phyloP scores from a whole-genome alignment of 345 rosid genomes.

The Populus alba region DNA sequence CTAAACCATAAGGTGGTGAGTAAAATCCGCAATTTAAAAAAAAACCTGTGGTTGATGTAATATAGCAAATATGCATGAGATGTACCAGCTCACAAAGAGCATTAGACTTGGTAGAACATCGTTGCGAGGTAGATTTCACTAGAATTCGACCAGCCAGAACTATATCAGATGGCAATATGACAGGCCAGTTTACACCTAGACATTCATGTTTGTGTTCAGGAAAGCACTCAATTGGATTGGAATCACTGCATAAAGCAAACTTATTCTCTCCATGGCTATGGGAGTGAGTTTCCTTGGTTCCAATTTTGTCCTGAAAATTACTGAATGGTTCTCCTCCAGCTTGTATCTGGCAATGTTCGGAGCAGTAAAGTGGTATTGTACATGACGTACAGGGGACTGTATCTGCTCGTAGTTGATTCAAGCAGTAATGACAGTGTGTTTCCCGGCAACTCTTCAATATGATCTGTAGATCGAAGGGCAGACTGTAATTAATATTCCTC shows the following conservation, averaged over 20 bases:
- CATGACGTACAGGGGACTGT: slow-evolving; percentile 69
- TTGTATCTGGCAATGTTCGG: slow-evolving; percentile 53
- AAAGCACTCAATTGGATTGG: slow-evolving; percentile 30
- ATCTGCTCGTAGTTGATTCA: slow-evolving; percentile 70
- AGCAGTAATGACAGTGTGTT: slow-evolving; percentile 81
- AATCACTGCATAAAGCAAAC: slow-evolving; percentile 23
- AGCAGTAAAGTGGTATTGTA: slow-evolving; percentile 73
- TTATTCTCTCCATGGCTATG: slow-evolving; percentile 37
- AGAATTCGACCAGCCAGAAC: slow-evolving; percentile 74
- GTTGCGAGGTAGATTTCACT: slow-evolving; percentile 46
- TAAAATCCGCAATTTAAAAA: slow-evolving; percentile 1
- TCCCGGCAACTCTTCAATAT: slow-evolving; percentile 64
- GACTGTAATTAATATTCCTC: neutral
- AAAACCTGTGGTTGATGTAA: neutral
- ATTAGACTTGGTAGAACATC: slow-evolving; percentile 32
- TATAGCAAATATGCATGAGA: slow-evolving; percentile 4
- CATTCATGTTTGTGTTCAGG: slow-evolving; percentile 87
- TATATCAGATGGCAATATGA: slow-evolving; percentile 63
- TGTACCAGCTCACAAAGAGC: slow-evolving; percentile 45
- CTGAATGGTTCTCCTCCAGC: slow-evolving; percentile 47
- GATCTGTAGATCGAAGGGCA: slow-evolving; percentile 35
- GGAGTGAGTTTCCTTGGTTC: slow-evolving; percentile 23
- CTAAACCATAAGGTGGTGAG: slow-evolving; percentile 17
- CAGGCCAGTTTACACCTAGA: slow-evolving; percentile 71
- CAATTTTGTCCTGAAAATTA: slow-evolving; percentile 21